These are phyloP conservation scores for Brasilioporus rufonigricans DNA, from an alignment of 768 basidiomycete genomes.

Conservation along the genomic window DNA sequence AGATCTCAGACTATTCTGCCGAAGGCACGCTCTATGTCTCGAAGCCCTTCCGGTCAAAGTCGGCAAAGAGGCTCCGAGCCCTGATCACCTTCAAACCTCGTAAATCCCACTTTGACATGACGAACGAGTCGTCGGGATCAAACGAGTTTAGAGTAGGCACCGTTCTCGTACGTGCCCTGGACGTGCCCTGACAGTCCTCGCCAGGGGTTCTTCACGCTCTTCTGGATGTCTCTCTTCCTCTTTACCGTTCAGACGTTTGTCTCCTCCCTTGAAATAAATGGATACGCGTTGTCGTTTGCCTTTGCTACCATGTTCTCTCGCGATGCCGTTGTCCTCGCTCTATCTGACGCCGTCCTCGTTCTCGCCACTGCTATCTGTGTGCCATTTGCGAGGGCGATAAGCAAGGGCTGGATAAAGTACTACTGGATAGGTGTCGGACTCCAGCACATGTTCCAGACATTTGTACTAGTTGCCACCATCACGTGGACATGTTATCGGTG, in stretches of 20 bases:
- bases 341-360: conserved; percentile 83
- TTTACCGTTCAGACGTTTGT: conserved; percentile 78
- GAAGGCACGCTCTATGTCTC: conserved; percentile 73
- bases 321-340: conserved; percentile 77
- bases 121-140: conserved; percentile 64
- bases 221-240: conserved; percentile 89
- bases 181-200: conserved; percentile 1
- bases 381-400: conserved; percentile 75
- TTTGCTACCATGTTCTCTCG: conserved; percentile 88
- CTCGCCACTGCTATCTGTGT: conserved; percentile 74
- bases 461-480: conserved; percentile 68
- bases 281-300: conserved; percentile 70
- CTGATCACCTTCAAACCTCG: conserved; percentile 85
- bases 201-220: conserved; percentile 92
- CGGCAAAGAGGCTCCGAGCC: conserved; percentile 76
- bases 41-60: conserved; percentile 69
- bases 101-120: conserved; percentile 80
- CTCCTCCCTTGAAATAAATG: conserved; percentile 71
- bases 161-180: not conserved
- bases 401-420: conserved; percentile 78
- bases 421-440: conserved; percentile 71
- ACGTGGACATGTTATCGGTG: conserved; percentile 90
- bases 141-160: conserved; percentile 79
- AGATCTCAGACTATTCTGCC: conserved; percentile 39
- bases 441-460: conserved; percentile 79